Percentiles rank a stretch among this genome's conserved stretches.
Evolutionary conservation across 257 asterid species (phyloP).

Genomic region (Penstemon davidsonii): DNA sequence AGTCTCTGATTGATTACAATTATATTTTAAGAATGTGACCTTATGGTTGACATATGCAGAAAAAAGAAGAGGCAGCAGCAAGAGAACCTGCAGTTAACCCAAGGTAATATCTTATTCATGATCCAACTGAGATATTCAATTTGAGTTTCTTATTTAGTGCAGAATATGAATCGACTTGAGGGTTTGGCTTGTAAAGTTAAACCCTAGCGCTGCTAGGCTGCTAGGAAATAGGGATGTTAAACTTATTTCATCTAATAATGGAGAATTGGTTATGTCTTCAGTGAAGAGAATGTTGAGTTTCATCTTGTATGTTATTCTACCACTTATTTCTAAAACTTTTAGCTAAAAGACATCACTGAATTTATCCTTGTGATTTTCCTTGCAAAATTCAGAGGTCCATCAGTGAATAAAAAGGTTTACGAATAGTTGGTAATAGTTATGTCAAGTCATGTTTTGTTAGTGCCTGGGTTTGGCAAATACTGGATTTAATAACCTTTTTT

Average conservation of each 20-base stretch:
- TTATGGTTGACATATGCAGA: constrained; percentile 49
- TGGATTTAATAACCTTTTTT: no score
- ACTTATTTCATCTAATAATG: not conserved
- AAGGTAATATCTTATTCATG: constrained; percentile 44
- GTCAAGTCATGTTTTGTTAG: not conserved
- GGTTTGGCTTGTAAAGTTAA: not conserved
- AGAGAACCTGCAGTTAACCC: constrained; percentile 40
- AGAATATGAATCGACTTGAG: not conserved
- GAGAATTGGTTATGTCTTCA: constrained; percentile 15
- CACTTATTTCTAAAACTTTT: constrained; percentile 11
- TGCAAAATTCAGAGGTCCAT: not conserved
- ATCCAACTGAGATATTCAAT: constrained; percentile 1
- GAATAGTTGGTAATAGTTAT: constrained; percentile 7
- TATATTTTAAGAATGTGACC: constrained; percentile 22
- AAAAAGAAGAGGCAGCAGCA: constrained; percentile 48
- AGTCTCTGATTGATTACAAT: not conserved
- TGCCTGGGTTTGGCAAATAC: not conserved
- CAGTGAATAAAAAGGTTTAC: not conserved
- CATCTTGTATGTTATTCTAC: constrained; percentile 7
- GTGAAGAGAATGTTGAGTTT: constrained; percentile 13
- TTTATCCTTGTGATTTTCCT: not conserved
- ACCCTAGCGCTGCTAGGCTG: not conserved
- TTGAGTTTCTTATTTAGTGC: not conserved
- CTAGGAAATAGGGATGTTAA: not conserved
- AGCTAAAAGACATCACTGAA: not conserved